phyloP scores from a whole-genome alignment of 192 early-diverging fungal species.

The Entophlyctis luteolus region DNA sequence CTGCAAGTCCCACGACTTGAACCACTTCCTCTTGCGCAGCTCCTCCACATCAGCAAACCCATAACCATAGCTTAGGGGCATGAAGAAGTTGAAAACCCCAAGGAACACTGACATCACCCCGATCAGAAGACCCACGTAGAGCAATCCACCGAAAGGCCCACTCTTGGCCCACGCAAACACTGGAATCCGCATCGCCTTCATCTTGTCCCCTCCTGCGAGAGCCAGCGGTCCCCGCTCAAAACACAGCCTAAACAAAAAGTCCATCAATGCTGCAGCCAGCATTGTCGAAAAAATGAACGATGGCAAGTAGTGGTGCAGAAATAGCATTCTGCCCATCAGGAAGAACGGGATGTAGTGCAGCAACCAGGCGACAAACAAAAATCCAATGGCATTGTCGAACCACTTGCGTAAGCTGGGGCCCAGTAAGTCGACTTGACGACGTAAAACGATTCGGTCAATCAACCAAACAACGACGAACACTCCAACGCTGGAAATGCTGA shows the following conservation, averaged over 20 bases:
- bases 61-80: conserved; percentile 84
- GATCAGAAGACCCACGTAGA: conserved; percentile 41
- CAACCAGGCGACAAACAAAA: conserved; percentile 78
- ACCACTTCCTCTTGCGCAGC: conserved; percentile 63
- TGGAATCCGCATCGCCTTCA: conserved; percentile 22
- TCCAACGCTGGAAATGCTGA: conserved; percentile 50
- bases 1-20: conserved; percentile 86
- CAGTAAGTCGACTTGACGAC: conserved; percentile 67
- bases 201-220: conserved; percentile 13
- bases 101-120: conserved; percentile 45
- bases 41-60: conserved; percentile 55
- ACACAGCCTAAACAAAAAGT: conserved; percentile 56
- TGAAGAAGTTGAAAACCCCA: conserved; percentile 70
- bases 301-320: conserved; percentile 94
- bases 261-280: conserved; percentile 65
- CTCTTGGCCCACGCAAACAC: conserved; percentile 12
- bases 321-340: conserved; percentile 85
- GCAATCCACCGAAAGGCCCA: conserved; percentile 24
- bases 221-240: not conserved
- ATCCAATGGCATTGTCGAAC: conserved; percentile 61
- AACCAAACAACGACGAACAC: conserved; percentile 64
- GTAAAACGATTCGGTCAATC: conserved; percentile 66
- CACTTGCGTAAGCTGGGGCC: conserved; percentile 49
- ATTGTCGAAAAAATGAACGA: conserved; percentile 79
- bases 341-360: conserved; percentile 92